Conservation (phyloP, 1,284 basidiomycete species). For the Agaricales sp. region DNA sequence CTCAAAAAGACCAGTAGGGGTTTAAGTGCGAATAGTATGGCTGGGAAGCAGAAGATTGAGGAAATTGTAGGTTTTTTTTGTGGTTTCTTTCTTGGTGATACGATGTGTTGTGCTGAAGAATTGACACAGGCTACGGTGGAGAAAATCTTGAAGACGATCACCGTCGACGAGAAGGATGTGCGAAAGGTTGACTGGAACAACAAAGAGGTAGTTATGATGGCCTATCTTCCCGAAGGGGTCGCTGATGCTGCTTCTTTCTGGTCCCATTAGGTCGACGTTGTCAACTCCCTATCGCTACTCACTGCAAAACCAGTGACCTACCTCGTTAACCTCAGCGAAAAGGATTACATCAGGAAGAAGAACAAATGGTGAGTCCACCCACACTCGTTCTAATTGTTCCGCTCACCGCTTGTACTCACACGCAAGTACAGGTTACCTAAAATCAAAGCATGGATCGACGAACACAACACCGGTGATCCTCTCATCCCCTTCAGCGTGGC, state of each 20-base stretch:
- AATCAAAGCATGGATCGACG: conserved; percentile 98
- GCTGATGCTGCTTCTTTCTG: conserved; percentile 7
- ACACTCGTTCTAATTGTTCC: neutral
- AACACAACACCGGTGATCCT: conserved; percentile 91
- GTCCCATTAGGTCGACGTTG: conserved; percentile 76
- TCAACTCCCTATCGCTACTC: conserved; percentile 86
- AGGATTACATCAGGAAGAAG: conserved; percentile 95
- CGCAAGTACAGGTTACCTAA: conserved; percentile 89
- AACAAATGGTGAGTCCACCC: conserved; percentile 86
- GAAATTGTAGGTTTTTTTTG: conserved; percentile 62
- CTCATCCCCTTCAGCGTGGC: conserved; percentile 98
- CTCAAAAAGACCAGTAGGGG: conserved; percentile 65
- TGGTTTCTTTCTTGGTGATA: conserved; percentile 5
- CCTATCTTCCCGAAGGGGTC: no score
- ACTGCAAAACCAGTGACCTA: conserved; percentile 98
- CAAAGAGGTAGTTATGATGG: conserved; percentile 71
- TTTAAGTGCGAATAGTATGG: conserved; percentile 74
- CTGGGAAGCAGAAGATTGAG: conserved; percentile 95
- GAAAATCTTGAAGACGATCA: conserved; percentile 75
- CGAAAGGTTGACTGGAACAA: conserved; percentile 93
- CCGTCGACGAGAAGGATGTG: conserved; percentile 83
- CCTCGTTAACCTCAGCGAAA: conserved; percentile 95
- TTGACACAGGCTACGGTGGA: conserved; percentile 64
- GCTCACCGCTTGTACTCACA: neutral
- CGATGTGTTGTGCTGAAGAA: conserved; percentile 13